These are phyloP conservation scores for Myxozyma mucilagina DNA, from an alignment of 805 yeast genomes.

Conservation along the genomic window DNA sequence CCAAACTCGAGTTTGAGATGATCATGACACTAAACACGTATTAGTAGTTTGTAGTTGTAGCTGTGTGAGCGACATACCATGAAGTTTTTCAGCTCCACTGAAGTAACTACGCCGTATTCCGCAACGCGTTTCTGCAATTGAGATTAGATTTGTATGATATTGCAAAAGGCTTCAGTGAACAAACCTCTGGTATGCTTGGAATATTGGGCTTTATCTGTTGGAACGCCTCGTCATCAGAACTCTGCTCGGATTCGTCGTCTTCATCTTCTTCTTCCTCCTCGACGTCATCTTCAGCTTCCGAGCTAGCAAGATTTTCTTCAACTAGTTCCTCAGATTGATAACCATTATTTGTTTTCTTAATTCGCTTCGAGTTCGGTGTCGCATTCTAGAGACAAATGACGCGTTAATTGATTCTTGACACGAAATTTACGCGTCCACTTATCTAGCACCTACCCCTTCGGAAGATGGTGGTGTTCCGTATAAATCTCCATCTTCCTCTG, in stretches of 20 bases:
- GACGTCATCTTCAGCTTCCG: not conserved
- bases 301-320: not conserved
- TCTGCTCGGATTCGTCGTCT: constrained; percentile 1
- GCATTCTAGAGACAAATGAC: not conserved
- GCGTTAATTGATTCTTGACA: not conserved
- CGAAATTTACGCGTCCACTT: not conserved
- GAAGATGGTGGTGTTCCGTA: not conserved
- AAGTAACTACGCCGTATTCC: constrained; percentile 60
- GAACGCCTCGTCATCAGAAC: constrained; percentile 8
- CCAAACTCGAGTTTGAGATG: constrained; percentile 73
- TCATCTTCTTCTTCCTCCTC: not conserved
- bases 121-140: constrained; percentile 7
- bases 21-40: constrained; percentile 63
- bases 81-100: constrained; percentile 66
- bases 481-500: not conserved
- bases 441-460: not conserved
- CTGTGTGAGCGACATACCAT: constrained; percentile 42
- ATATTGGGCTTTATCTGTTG: not conserved
- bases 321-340: not conserved
- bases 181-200: not conserved
- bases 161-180: not conserved
- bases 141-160: not conserved
- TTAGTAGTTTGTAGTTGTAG: not conserved
- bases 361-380: not conserved
- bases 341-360: not conserved